Base-by-base conservation (phyloP, 2,329 filamentous ascomycete species). In the Rutstroemia sp. region DNA sequence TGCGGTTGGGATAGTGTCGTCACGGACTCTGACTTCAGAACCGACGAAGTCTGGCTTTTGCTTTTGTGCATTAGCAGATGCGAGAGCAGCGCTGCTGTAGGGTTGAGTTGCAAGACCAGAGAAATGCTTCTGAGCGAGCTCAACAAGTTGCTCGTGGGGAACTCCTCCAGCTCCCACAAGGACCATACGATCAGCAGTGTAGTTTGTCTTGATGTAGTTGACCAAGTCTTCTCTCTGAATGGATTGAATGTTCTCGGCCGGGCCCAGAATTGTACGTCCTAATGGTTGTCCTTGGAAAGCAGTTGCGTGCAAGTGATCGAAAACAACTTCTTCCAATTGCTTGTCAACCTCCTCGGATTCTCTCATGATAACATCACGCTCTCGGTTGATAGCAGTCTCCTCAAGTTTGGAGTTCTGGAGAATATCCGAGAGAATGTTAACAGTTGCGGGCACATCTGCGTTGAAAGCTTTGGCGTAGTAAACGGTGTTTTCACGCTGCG, bases 391-490 rank as follows among this genome's bases (percentile, higher is more conserved):
- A 69, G 94, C 92, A 57, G 82, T 78, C 70, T 84, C 78, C 78
- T 99, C 94, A 72, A 99, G 90, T 81, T 95, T 96, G 66, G 94
- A 97, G 85, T 99, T 95, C 76, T 97, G 94, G 61, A 99, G 89
- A 73, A 99, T 99, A 73, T 99, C 94, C 80, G 94, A 88, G 61
- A 99, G 89, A 70, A 99, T 97, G 75, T 99, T 91, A 75, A 99
- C 94, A 72, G 89, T 89, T 74, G 92, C 88, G 69, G 92, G 92
- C 60, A 97, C 91, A 73, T 99, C 92, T 76, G 88, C 85, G 81
- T 99, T 99, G 82, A 99, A 96, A 64, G 92, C 87, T 80, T 97
- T 96, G 76, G 94, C 94, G 76, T 97, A 99, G 84, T 99, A 99
- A 72, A 99, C 94, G 69, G 94, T 99, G 83, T 96, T 97, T 77